Conservation (phyloP, 108 stramenopile species). For the Stephanodiscus minutulus region DNA sequence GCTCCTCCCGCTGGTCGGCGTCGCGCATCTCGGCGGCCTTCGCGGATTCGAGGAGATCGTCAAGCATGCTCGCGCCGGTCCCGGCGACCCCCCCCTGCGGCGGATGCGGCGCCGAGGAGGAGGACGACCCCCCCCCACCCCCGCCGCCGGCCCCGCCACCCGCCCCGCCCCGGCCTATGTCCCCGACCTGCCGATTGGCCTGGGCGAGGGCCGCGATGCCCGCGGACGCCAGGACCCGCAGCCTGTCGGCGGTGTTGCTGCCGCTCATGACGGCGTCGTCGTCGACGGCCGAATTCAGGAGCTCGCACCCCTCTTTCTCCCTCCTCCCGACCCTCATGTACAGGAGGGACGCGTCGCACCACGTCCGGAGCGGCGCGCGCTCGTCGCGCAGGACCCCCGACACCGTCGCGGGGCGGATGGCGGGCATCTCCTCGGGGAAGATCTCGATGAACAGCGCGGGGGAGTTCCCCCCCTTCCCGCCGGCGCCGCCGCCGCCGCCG, state of each 20-base stretch:
- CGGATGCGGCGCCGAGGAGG: not conserved
- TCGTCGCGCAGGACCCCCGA: constrained; percentile 71
- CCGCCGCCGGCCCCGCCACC: constrained; percentile 7
- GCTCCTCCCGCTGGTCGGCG: constrained; percentile 54
- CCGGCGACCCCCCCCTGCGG: constrained; percentile 9
- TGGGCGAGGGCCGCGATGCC: constrained; percentile 77
- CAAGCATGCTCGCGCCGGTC: constrained; percentile 8
- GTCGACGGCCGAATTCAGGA: constrained; percentile 69
- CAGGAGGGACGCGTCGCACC: constrained; percentile 70
- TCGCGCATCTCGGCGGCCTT: constrained; percentile 15
- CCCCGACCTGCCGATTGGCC: constrained; percentile 35
- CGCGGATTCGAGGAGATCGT: constrained; percentile 3
- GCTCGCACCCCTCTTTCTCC: constrained; percentile 55
- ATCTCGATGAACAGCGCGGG: constrained; percentile 66
- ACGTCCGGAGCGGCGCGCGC: constrained; percentile 54
- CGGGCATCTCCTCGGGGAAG: constrained; percentile 81
- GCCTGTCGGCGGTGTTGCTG: constrained; percentile 51
- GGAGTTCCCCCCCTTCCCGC: not conserved
- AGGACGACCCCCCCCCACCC: not conserved
- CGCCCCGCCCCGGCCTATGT: not conserved
- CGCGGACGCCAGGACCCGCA: constrained; percentile 67
- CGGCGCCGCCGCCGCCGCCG: not conserved
- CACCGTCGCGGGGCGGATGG: constrained; percentile 57
- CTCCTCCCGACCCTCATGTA: constrained; percentile 64
- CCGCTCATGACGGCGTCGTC: constrained; percentile 38